Evolutionary conservation across 176 grass and related monocot species (phyloP).

Genomic region (Sorghum bicolor): Sorghum_bicolor_NCBIv3 NC_012871.2:69824001-69824500

Average conservation of each 20-base stretch:
- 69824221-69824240: too few relatives aligned
- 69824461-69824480: conserved; percentile 46
- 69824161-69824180: neutral
- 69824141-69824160: neutral
- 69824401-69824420: conserved; percentile 16
- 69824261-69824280: neutral
- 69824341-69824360: neutral
- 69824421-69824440: conserved; percentile 14
- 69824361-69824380: neutral
- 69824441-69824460: conserved; percentile 31
- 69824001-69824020: neutral
- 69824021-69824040: neutral
- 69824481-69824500: conserved; percentile 7
- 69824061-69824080: too few relatives aligned
- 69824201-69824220: too few relatives aligned
- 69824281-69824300: too few relatives aligned
- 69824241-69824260: neutral
- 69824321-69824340: neutral
- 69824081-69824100: too few relatives aligned
- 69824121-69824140: neutral
- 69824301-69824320: too few relatives aligned
- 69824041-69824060: neutral
- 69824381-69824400: neutral
- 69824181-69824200: neutral
- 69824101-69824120: too few relatives aligned